Evolutionary conservation across 2,329 filamentous ascomycete genomes (phyloP).

Genomic region (Exophiala xenobiotica): DNA sequence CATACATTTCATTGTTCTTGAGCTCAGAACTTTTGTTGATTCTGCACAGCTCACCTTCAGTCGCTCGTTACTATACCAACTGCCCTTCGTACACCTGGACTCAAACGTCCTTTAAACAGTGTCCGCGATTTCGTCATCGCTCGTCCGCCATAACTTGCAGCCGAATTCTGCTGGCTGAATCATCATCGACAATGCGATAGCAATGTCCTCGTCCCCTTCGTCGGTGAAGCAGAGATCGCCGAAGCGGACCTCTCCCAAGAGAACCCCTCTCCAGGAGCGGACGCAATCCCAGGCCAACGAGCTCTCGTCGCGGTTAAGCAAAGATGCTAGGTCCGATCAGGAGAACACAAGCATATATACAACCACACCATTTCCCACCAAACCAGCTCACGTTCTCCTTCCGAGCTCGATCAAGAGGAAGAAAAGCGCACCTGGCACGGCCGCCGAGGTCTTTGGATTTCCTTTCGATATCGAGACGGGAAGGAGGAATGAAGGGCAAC

Average conservation of each 20-base stretch:
- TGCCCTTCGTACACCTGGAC: too few species aligned
- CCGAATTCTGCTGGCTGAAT: neutral
- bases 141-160: slow-evolving; percentile 1
- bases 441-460: slow-evolving; percentile 14
- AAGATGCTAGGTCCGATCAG: slow-evolving; percentile 33
- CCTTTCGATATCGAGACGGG: slow-evolving; percentile 9
- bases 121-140: slow-evolving; percentile 3
- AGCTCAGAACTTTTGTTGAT: slow-evolving; percentile 15
- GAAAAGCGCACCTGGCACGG: slow-evolving; percentile 19
- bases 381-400: slow-evolving; percentile 46
- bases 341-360: slow-evolving; percentile 40
- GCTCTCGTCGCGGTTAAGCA: slow-evolving; percentile 39
- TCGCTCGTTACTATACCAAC: slow-evolving; percentile 23
- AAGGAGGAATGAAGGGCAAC: slow-evolving; percentile 13
- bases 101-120: too few species aligned
- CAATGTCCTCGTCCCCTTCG: slow-evolving; percentile 29
- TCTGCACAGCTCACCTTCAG: slow-evolving; percentile 25
- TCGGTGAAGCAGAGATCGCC: slow-evolving; percentile 29
- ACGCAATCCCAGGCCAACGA: slow-evolving; percentile 48
- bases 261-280: slow-evolving; percentile 48
- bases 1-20: neutral
- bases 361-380: slow-evolving; percentile 48
- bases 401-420: slow-evolving; percentile 37
- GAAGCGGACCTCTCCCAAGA: slow-evolving; percentile 41
- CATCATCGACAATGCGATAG: slow-evolving; percentile 23